Percentiles rank a stretch among this genome's conserved stretches.
phyloP scores from a whole-genome alignment of 2,329 filamentous ascomycete genomes.

The Aspergillus bombycis region DNA sequence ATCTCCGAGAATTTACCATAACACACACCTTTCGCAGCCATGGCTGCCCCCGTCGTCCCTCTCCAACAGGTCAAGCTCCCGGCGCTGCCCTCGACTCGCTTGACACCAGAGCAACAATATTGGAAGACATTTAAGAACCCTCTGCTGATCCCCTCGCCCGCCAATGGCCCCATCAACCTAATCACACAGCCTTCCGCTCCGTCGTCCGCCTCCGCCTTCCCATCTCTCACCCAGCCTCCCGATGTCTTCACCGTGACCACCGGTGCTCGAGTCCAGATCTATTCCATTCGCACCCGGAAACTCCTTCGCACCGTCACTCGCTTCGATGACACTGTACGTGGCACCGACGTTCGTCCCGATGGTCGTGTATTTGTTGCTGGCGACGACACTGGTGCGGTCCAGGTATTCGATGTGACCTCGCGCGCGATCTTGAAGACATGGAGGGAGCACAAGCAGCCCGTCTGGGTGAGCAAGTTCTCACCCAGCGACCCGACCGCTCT shows the following conservation, averaged over 20 bases:
- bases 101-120: conserved; percentile 92
- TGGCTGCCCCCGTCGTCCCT: conserved; percentile 85
- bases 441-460: conserved; percentile 90
- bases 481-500: conserved; percentile 82
- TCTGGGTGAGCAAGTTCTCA: conserved; percentile 92
- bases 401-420: conserved; percentile 90
- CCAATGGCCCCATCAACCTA: conserved; percentile 85
- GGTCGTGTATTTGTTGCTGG: conserved; percentile 87
- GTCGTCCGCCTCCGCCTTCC: conserved; percentile 44
- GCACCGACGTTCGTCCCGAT: conserved; percentile 85
- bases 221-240: conserved; percentile 50
- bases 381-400: conserved; percentile 87
- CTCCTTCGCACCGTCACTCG: conserved; percentile 91
- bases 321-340: conserved; percentile 88
- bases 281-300: conserved; percentile 88
- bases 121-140: conserved; percentile 96
- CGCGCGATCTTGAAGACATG: conserved; percentile 94
- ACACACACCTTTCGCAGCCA: conserved; percentile 41
- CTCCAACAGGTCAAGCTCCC: conserved; percentile 81
- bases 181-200: conserved; percentile 71
- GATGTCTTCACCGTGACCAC: conserved; percentile 88
- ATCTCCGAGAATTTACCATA: not conserved
- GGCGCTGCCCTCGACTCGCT: conserved; percentile 71
- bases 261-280: conserved; percentile 89
- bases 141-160: conserved; percentile 85